Percentiles rank a stretch among this genome's conserved stretches.
These are phyloP conservation scores for Epithele typhae DNA, from an alignment of 768 basidiomycete species.

Conservation along the genomic window DNA sequence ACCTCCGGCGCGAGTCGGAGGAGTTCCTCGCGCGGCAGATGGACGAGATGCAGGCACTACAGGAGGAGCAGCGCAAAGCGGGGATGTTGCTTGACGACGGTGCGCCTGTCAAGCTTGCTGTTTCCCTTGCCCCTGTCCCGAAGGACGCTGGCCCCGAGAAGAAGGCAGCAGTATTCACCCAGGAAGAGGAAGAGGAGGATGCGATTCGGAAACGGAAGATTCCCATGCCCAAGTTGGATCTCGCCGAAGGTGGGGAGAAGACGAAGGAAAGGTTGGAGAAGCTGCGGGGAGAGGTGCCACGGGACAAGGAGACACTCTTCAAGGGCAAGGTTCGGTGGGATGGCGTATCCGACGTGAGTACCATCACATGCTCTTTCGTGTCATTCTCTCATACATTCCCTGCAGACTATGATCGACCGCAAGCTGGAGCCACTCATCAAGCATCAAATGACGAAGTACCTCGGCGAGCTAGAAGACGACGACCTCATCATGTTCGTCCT, in stretches of 20 bases:
- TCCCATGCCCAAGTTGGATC: conserved; percentile 87
- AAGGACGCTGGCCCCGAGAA: conserved; percentile 42
- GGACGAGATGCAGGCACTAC: conserved; percentile 92
- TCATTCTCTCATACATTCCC: conserved; percentile 8
- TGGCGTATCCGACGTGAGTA: conserved; percentile 77
- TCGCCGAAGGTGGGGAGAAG: conserved; percentile 77
- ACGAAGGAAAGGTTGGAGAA: conserved; percentile 76
- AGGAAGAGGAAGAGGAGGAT: conserved; percentile 86
- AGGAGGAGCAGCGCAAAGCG: conserved; percentile 86
- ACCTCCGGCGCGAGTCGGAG: conserved; percentile 86
- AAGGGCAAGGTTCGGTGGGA: conserved; percentile 90
- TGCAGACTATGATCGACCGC: conserved; percentile 71
- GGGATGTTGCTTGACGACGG: conserved; percentile 90
- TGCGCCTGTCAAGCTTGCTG: conserved; percentile 82
- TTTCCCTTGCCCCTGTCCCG: conserved; percentile 53
- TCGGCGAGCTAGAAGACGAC: conserved; percentile 91
- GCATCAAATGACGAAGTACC: conserved; percentile 77
- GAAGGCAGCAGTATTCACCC: conserved; percentile 61
- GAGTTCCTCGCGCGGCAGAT: conserved; percentile 91
- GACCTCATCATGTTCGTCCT: conserved; percentile 92
- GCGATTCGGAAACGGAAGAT: conserved; percentile 74
- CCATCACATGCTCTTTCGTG: background rate
- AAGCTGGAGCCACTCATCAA: conserved; percentile 86
- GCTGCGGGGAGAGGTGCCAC: conserved; percentile 69
- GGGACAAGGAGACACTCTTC: conserved; percentile 74